Evolutionary conservation across 1,284 basidiomycete genomes (phyloP), one percentile per base, ranked within the genome.

Genomic region (Leccinum huronense): DNA sequence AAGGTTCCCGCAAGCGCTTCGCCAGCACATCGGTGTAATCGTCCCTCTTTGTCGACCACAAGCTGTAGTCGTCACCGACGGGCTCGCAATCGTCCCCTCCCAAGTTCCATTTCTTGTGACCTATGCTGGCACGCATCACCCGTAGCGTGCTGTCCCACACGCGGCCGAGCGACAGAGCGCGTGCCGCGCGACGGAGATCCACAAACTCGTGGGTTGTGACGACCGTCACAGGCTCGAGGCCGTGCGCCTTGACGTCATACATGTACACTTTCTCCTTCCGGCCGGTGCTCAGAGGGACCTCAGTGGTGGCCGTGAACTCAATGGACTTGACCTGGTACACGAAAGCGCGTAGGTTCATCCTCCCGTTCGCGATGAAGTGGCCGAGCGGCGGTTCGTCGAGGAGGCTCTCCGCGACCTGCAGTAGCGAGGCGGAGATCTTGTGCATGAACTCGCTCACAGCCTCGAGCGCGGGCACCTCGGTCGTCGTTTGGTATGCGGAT

Each of bases 291-390:
- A 19, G n/a, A 45, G 42, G 61, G 9, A 58, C 51, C 40, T 66
- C 51, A 16, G 54, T 51, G 27, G 60, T 59, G 3, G 57, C 31
- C 4, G 34, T 19, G 54, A 70, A 63, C 5, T 58, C 3, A 8
- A 72, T 55, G 3, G 71, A 66, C 10, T 13, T 57, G 48, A 73
- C 70, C 51, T 73, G 72, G 60, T 72, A 65, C 38, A 72, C 71
- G 33, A 74, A 72, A 38, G 63, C 36, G 16, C 65, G 69, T 55
- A 72, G 30, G 61, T 74, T 72, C 72, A 72, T 74, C 58, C 68
- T 63, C n/a, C 71, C 72, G 23, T 74, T 74, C 9, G 71, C 71
- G 51, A 72, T 73, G 42, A 74, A 72, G 63, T 73, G 72, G 33
- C 72, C 68, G 9, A 73, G 71, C 9, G 72, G 72, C 10, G 71